Evolutionary conservation across 2,329 filamentous ascomycete genomes (phyloP), one percentile per base, ranked within the genome.

Genomic region (Leptographium wingfieldii): DNA sequence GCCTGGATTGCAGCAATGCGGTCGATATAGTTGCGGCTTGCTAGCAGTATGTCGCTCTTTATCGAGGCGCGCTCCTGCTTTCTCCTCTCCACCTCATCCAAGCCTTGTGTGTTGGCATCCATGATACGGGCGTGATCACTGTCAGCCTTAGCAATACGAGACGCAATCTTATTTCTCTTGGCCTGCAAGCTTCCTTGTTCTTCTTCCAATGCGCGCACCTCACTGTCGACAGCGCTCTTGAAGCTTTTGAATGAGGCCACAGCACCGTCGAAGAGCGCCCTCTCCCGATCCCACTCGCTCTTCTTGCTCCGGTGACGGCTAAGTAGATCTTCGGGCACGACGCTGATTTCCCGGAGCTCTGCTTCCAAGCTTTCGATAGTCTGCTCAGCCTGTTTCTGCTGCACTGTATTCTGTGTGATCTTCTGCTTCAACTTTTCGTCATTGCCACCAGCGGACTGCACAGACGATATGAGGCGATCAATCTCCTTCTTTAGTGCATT

Each of bases 391-490:
- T 83, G 87, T 60, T 83, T 83, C 71, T 87, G 86, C 69, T 88
- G 86, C 60, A 87, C 87, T 60, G 81, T 84, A 68, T 89, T 85
- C 70, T 92, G 88, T 63, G 85, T 80, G 54, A 88, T 82, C 70
- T 90, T 88, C 69, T 90, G 86, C 65, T 83, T 80, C 66, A 86
- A 80, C 69, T 88, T 86, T 68, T 92, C 88, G 70, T 92, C 88
- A 65, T 83, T 85, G 61, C 85, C 85, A 63, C 87, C 87, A 19
- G 82, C 80, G 43, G 86, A 86, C 60, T 84, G 78, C 54, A 90
- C 81, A 64, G 85, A 84, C 61, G 79, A 79, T 62, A 81, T 80
- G 46, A 88, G 77, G 56, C 80, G 80, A 67, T 91, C 87, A 63
- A 89, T 87, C 66, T 92, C 88, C 70, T 86, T 89, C 67, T 81